phyloP scores from a whole-genome alignment of 148 eudicot species.

The Amaranthus palmeri region DNA sequence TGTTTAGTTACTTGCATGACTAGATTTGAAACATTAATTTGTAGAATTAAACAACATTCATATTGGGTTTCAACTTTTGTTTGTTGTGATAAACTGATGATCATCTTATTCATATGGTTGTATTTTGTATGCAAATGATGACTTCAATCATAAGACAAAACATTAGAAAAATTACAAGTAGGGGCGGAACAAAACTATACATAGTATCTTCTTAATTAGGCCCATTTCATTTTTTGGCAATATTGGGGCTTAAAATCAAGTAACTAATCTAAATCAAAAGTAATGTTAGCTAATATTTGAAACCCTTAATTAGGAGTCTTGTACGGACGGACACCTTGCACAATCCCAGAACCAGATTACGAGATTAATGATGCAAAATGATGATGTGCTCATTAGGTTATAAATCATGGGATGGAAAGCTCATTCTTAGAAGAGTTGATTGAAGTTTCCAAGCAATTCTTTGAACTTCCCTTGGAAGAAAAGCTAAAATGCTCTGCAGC shows the following conservation, averaged over 20 bases:
- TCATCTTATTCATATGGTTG: too few relatives aligned
- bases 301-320: too few relatives aligned
- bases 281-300: too few relatives aligned
- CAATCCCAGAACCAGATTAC: too few relatives aligned
- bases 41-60: not conserved
- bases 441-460: conserved; percentile 41
- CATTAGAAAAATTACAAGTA: not conserved
- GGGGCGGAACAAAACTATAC: too few relatives aligned
- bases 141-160: not conserved
- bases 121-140: not conserved
- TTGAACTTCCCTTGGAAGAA: conserved; percentile 48
- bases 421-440: conserved; percentile 52
- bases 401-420: conserved; percentile 56
- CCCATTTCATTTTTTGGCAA: too few relatives aligned
- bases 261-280: too few relatives aligned
- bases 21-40: not conserved
- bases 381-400: conserved; percentile 11
- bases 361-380: not conserved
- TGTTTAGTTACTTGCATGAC: not conserved
- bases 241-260: too few relatives aligned
- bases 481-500: conserved; percentile 43
- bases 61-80: not conserved
- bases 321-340: too few relatives aligned
- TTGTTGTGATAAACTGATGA: not conserved
- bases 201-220: too few relatives aligned